These are phyloP conservation scores for Dothidotthia symphoricarpi DNA, from an alignment of 2,329 filamentous ascomycete species.

Conservation along the genomic window DNA sequence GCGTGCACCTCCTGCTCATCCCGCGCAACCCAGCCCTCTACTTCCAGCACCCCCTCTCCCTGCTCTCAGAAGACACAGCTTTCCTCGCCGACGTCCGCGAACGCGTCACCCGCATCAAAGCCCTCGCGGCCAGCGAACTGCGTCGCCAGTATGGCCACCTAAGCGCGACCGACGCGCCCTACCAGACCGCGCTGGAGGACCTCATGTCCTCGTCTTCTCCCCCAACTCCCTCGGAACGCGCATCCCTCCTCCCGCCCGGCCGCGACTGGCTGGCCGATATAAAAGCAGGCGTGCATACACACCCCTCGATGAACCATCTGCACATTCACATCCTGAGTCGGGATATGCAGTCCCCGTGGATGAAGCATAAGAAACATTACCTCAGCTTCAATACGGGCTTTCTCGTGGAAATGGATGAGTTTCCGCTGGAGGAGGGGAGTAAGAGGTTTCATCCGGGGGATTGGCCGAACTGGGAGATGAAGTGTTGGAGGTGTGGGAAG, in stretches of 20 bases:
- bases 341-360: conserved; percentile 69
- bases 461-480: conserved; percentile 65
- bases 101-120: conserved; percentile 62
- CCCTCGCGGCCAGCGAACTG: conserved; percentile 71
- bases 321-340: conserved; percentile 84
- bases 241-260: conserved; percentile 55
- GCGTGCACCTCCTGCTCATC: conserved; percentile 82
- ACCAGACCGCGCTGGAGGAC: conserved; percentile 55
- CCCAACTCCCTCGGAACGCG: conserved; percentile 45
- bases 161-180: conserved; percentile 62
- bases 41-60: conserved; percentile 71
- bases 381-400: conserved; percentile 88
- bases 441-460: conserved; percentile 58
- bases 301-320: conserved; percentile 87
- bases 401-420: conserved; percentile 73
- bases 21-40: conserved; percentile 65
- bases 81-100: conserved; percentile 65
- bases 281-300: conserved; percentile 76
- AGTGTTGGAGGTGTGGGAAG: conserved; percentile 80
- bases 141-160: conserved; percentile 63
- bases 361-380: conserved; percentile 86
- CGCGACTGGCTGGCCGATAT: conserved; percentile 78
- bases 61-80: conserved; percentile 62
- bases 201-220: conserved; percentile 50
- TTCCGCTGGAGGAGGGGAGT: conserved; percentile 70